phyloP scores from a whole-genome alignment of 192 early-diverging fungal species.

The Rhizoclosmatium sp. region DNA sequence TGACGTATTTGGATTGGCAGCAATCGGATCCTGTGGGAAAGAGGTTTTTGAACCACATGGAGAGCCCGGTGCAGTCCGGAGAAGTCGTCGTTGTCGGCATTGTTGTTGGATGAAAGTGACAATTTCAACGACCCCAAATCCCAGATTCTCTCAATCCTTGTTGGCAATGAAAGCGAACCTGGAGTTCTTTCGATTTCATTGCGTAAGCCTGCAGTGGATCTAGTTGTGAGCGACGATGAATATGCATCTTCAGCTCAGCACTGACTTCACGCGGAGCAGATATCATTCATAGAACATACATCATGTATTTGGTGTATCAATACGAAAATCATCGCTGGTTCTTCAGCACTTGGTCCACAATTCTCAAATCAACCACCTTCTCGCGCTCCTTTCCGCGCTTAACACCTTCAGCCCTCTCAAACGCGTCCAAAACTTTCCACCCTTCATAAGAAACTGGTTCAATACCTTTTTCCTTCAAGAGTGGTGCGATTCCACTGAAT shows the following conservation, averaged over 20 bases:
- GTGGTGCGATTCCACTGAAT: slow-evolving; percentile 26
- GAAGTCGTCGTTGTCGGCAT: background rate
- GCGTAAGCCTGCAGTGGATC: slow-evolving; percentile 23
- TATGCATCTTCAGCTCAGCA: background rate
- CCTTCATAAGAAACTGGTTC: slow-evolving; percentile 70
- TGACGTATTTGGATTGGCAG: background rate
- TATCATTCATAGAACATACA: background rate
- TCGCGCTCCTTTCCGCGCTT: slow-evolving; percentile 81
- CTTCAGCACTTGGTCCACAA: background rate
- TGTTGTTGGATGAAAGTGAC: too few species aligned
- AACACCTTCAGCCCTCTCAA: slow-evolving; percentile 72
- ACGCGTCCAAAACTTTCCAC: slow-evolving; percentile 84
- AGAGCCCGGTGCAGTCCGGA: background rate
- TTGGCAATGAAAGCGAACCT: background rate
- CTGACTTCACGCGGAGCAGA: background rate
- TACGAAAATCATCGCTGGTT: background rate
- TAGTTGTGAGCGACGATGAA: background rate
- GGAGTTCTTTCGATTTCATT: slow-evolving; percentile 18
- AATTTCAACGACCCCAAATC: too few species aligned
- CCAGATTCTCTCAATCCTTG: background rate
- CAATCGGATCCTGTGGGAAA: background rate
- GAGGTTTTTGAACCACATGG: background rate
- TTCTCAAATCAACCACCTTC: slow-evolving; percentile 61
- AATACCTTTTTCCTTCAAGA: slow-evolving; percentile 20
- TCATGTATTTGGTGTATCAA: too few species aligned